phyloP scores from a whole-genome alignment of 2,329 filamentous ascomycete genomes.

The Fusarium sp. region DNA sequence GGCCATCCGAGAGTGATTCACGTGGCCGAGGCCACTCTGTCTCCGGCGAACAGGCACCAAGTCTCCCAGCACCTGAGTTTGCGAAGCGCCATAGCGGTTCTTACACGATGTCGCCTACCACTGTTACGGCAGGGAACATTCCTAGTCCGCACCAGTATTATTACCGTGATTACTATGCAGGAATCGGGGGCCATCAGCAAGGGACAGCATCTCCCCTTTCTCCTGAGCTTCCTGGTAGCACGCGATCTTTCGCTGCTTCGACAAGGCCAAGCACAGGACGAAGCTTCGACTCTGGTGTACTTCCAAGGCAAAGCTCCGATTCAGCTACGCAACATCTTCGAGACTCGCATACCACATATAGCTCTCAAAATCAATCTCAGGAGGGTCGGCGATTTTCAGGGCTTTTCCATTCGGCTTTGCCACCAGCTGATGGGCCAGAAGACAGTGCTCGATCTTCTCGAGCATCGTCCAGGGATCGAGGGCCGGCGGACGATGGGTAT shows the following conservation, averaged over 20 bases:
- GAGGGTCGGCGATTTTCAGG: constrained; percentile 73
- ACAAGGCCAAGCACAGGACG: constrained; percentile 69
- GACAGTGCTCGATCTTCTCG: constrained; percentile 65
- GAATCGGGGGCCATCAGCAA: constrained; percentile 53
- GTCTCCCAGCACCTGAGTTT: constrained; percentile 73
- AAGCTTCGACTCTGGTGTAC: constrained; percentile 65
- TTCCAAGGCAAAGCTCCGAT: constrained; percentile 65
- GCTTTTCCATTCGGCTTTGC: constrained; percentile 88
- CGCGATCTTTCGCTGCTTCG: constrained; percentile 59
- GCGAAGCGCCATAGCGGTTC: constrained; percentile 73
- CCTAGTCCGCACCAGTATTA: constrained; percentile 66
- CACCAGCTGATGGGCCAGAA: constrained; percentile 75
- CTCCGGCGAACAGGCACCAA: constrained; percentile 71
- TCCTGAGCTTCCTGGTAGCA: constrained; percentile 62
- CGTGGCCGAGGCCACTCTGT: constrained; percentile 69
- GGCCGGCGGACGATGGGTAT: constrained; percentile 65
- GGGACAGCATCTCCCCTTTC: constrained; percentile 67
- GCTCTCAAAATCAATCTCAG: constrained; percentile 58
- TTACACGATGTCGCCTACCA: constrained; percentile 69
- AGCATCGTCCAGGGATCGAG: constrained; percentile 69
- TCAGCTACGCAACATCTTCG: constrained; percentile 58
- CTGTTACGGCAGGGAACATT: constrained; percentile 47
- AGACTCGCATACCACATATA: constrained; percentile 67
- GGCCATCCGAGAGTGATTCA: constrained; percentile 61
- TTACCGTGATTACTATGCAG: constrained; percentile 59